Base-by-base conservation (phyloP, 176 grass and related monocot genomes). In the Phragmites australis region DNA sequence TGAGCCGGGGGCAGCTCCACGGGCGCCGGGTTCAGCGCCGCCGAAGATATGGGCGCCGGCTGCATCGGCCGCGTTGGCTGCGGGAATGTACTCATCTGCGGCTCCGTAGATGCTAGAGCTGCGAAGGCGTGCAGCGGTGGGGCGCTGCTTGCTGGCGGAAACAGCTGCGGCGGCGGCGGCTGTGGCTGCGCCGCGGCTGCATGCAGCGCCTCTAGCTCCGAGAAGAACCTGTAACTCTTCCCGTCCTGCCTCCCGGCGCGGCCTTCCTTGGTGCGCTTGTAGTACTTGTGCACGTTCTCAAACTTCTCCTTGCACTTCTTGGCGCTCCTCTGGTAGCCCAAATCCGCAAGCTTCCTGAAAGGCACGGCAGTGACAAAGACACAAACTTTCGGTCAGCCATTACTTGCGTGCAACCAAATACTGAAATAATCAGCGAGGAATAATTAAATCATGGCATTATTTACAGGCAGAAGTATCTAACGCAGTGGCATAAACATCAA, bases 301-400 rank as follows among this genome's bases (percentile, higher is more conserved):
- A 98, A 98, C 82, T 98, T 98, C 88, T 98, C 95, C 82, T 92
- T 89, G 83, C 95, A 98, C 85, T 98, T 98, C 86, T 98, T 98
- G 78, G 84, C 81, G 74, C 82, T 93, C 37, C 95, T 85, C 78
- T 81, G 93, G 95, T 94, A 98, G 5, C 92, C 95, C 74, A 94
- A 41, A 55, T 94, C 95, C 32, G 73, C 90, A 70, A 98, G 81
- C 81, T 93, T 98, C 83, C 95, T 98, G 86, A 72, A 70, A 83
- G 68, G 23, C 71, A 63, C 45, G n/a, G 54, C 62, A 66, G 60
- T 48, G 78, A 82, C 50, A 85, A 31, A 50, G 65, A 86, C 58
- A 49, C 73, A 44, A 45, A 47, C 63, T n/a, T 77, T 72, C 1
- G 39, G 79, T 79, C 70, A 85, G 41, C 69, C 45, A 32, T 55